These are phyloP conservation scores for Dactylellina drechsleri DNA, from an alignment of 2,329 filamentous ascomycete species.

Conservation along the genomic window DNA sequence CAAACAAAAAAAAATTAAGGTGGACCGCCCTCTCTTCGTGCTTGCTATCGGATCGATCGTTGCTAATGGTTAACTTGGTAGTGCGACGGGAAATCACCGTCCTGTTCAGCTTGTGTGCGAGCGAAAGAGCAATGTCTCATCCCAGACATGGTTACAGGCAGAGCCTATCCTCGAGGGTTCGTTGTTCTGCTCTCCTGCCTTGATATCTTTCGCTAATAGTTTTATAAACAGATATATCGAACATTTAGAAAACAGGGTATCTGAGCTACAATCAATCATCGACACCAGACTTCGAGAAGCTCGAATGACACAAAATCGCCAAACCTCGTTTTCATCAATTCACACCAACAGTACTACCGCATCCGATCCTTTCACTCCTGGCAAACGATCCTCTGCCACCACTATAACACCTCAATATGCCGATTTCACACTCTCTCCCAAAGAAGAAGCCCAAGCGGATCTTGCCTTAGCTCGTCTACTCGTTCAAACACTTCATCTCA, in stretches of 20 bases:
- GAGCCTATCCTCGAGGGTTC: constrained; percentile 36
- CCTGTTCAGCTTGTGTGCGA: constrained; percentile 35
- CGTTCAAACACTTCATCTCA: constrained; percentile 45
- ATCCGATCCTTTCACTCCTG: constrained; percentile 32
- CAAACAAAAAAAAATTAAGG: constrained; percentile 51
- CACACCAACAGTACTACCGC: constrained; percentile 22
- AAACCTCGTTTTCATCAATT: constrained; percentile 26
- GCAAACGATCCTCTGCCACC: constrained; percentile 37
- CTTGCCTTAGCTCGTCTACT: constrained; percentile 42
- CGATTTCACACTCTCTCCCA: not conserved
- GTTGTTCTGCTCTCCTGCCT: not conserved
- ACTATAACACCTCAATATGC: constrained; percentile 10
- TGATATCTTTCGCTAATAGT: not conserved
- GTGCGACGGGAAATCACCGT: constrained; percentile 44
- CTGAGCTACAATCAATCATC: constrained; percentile 46
- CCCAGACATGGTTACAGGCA: constrained; percentile 41
- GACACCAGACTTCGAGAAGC: constrained; percentile 36
- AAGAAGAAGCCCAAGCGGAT: constrained; percentile 10
- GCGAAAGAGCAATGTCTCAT: constrained; percentile 30
- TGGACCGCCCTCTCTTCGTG: not conserved
- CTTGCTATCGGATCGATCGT: not conserved
- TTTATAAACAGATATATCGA: constrained; percentile 33
- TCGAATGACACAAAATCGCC: constrained; percentile 5
- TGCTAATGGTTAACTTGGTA: constrained; percentile 1
- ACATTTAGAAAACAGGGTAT: constrained; percentile 36